These are phyloP conservation scores for Starmerella sp. DNA, from an alignment of 805 yeast species.

Conservation along the genomic window DNA sequence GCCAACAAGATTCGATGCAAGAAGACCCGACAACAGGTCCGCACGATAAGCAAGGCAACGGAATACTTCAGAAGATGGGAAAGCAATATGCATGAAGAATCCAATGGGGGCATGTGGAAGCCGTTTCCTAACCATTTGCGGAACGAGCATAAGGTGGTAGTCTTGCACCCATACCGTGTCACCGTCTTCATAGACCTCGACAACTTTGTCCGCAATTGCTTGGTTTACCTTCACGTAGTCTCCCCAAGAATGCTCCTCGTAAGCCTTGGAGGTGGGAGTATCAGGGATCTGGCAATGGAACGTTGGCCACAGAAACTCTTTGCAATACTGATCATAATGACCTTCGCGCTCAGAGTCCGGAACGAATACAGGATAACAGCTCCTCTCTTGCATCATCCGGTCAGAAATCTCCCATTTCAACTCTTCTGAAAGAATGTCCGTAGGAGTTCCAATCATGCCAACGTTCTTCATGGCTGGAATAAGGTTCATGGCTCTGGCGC, in stretches of 20 bases:
- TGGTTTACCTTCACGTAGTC: slow-evolving; percentile 68
- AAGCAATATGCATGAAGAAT: slow-evolving; percentile 82
- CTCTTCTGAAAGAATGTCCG: slow-evolving; percentile 58
- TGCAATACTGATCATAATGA: slow-evolving; percentile 83
- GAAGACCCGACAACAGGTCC: slow-evolving; percentile 61
- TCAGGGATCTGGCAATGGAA: slow-evolving; percentile 91
- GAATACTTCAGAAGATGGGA: slow-evolving; percentile 92
- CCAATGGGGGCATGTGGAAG: slow-evolving; percentile 82
- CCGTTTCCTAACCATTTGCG: slow-evolving; percentile 63
- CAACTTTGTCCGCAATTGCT: slow-evolving; percentile 64
- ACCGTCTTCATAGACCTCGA: slow-evolving; percentile 54
- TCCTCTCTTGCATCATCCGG: slow-evolving; percentile 31
- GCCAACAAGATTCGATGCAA: slow-evolving; percentile 79
- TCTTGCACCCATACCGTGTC: slow-evolving; percentile 90
- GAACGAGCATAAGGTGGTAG: slow-evolving; percentile 79
- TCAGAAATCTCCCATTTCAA: slow-evolving; percentile 45
- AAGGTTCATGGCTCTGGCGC: slow-evolving; percentile 36
- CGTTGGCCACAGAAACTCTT: slow-evolving; percentile 94
- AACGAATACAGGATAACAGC: slow-evolving; percentile 56
- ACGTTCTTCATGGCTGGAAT: slow-evolving; percentile 51
- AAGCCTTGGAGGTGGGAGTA: slow-evolving; percentile 83
- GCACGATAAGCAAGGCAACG: slow-evolving; percentile 85
- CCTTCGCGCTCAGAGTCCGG: slow-evolving; percentile 77
- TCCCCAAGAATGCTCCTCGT: slow-evolving; percentile 91
- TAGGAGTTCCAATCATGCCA: slow-evolving; percentile 88